phyloP scores from a whole-genome alignment of 345 rosid species.

The Ceriops tagal region DNA sequence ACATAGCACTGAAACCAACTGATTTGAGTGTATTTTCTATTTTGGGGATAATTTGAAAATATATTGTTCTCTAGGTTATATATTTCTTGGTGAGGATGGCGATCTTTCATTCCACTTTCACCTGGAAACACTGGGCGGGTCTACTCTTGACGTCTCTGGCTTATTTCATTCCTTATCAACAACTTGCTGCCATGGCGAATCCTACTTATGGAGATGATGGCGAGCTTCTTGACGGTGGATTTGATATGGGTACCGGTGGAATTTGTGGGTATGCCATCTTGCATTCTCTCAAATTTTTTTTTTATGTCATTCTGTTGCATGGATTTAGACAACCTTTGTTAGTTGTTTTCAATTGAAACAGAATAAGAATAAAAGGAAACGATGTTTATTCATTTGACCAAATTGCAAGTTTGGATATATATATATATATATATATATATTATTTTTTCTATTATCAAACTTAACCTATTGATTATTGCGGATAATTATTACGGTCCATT shows the following conservation, averaged over 20 bases:
- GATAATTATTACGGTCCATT: too few species aligned
- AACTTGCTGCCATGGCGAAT: conserved; percentile 68
- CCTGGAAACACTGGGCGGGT: conserved; percentile 83
- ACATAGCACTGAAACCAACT: too few species aligned
- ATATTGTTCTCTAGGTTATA: conserved; percentile 47
- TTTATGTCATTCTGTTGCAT: background rate
- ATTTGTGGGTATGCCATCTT: conserved; percentile 65
- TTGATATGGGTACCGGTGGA: conserved; percentile 86
- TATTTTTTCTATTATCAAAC: too few species aligned
- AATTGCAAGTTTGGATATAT: too few species aligned
- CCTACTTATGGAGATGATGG: conserved; percentile 67
- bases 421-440: too few species aligned
- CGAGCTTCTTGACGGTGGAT: conserved; percentile 74
- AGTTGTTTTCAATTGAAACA: background rate
- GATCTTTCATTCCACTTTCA: conserved; percentile 56
- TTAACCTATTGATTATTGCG: too few species aligned
- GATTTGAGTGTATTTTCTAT: too few species aligned
- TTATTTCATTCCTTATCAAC: conserved; percentile 65
- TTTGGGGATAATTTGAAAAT: background rate
- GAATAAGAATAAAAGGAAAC: background rate
- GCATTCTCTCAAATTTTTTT: background rate
- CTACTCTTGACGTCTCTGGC: conserved; percentile 60
- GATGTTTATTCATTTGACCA: too few species aligned
- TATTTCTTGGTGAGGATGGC: conserved; percentile 64
- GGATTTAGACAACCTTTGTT: background rate